These are phyloP conservation scores for Raddia distichophylla DNA, from an alignment of 176 grass and related monocot species.

Conservation along the genomic window DNA sequence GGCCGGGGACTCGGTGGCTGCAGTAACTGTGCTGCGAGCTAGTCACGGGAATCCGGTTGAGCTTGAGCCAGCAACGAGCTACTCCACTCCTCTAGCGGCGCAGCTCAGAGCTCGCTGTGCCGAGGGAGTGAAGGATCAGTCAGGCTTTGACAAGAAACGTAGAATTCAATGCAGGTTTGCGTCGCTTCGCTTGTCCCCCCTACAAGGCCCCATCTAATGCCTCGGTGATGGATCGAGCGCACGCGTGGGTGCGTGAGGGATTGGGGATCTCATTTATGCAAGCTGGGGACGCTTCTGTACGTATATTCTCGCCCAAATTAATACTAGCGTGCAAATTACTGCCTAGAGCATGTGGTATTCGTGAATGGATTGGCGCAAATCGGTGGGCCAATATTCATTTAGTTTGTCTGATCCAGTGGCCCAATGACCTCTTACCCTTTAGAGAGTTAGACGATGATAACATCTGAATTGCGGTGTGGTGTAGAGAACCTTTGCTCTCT, in stretches of 20 bases:
- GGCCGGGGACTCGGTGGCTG: neutral
- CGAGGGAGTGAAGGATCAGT: neutral
- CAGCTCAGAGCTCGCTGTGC: too few relatives aligned
- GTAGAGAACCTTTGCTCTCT: too few relatives aligned
- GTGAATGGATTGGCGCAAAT: neutral
- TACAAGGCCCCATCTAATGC: neutral
- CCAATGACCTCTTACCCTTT: too few relatives aligned
- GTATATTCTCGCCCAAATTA: neutral
- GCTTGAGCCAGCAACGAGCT: neutral
- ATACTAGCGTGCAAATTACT: neutral
- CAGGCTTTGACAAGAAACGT: neutral
- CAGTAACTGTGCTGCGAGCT: conserved; percentile 35
- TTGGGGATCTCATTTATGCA: neutral
- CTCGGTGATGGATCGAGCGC: too few relatives aligned
- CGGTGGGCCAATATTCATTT: too few relatives aligned
- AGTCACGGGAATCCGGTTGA: conserved; percentile 56
- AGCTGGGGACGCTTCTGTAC: neutral
- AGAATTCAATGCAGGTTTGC: neutral
- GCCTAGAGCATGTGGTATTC: neutral
- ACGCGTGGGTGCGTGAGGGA: neutral
- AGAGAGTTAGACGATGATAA: too few relatives aligned
- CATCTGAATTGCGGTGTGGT: too few relatives aligned
- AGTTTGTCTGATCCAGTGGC: too few relatives aligned
- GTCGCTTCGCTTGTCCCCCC: neutral
- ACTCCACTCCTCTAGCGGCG: neutral